These are phyloP conservation scores for Tricholoma sp. DNA, from an alignment of 768 basidiomycete species.

Conservation along the genomic window DNA sequence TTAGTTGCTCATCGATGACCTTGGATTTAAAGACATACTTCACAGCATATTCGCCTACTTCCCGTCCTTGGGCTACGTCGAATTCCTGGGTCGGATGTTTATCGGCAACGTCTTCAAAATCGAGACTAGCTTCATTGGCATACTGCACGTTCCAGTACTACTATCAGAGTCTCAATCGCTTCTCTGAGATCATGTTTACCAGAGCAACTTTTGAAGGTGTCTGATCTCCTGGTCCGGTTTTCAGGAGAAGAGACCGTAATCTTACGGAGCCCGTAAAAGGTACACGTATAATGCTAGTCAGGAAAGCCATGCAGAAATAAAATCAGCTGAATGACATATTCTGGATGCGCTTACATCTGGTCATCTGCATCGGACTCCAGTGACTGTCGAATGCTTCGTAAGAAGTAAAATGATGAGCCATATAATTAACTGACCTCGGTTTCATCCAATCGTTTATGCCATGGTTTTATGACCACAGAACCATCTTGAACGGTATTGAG, in stretches of 20 bases:
- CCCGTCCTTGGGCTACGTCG: conserved; percentile 59
- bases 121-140: conserved; percentile 70
- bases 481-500: conserved; percentile 58
- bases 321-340: neutral
- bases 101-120: conserved; percentile 71
- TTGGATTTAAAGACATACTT: conserved; percentile 43
- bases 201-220: conserved; percentile 70
- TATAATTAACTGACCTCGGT: conserved; percentile 42
- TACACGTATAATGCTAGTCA: conserved; percentile 66
- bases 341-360: conserved; percentile 53
- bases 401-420: neutral
- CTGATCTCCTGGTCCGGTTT: conserved; percentile 75
- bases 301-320: conserved; percentile 1
- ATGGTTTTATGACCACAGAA: conserved; percentile 75
- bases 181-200: conserved; percentile 36
- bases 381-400: conserved; percentile 39
- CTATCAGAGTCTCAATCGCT: neutral
- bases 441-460: conserved; percentile 76
- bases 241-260: conserved; percentile 75
- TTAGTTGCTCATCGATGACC: too few relatives aligned
- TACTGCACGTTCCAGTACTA: conserved; percentile 40
- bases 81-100: conserved; percentile 69
- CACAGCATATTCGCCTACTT: conserved; percentile 81
- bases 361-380: conserved; percentile 91
- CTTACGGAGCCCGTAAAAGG: conserved; percentile 89